Evolutionary conservation across 768 basidiomycete species (phyloP), one percentile per base, ranked within the genome.

Genomic region (Lactarius akahatsu): DNA sequence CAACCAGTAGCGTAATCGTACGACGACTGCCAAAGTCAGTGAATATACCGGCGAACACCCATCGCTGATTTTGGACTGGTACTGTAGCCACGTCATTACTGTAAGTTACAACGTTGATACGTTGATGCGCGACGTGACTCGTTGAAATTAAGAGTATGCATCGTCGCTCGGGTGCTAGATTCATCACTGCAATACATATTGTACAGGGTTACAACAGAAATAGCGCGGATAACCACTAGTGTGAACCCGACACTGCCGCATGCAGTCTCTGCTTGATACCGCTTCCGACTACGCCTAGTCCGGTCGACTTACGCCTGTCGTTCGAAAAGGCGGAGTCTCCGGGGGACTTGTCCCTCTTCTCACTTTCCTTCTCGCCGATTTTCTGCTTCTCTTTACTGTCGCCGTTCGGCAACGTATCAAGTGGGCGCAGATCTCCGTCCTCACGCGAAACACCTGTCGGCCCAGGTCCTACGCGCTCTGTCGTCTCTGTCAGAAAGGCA

Each of bases 401-500:
- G 41, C 57, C 2, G 0, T n/a, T 18, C 15, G 43, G 57, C 3
- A 60, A 16, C 28, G 34, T 50, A 28, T 60, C 54, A 36, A 65
- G 64, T 4, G 70, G 30, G 8, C 63, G 61, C 38, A 65, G 34
- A 5, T 58, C 61, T 26, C 61, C 68, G 36, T 60, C 67, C 41
- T 72, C 73, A 16, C 71, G 66, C 56, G 68, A 70, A 11, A 75
- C 71, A 13, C 76, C 76, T 4, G 72, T 69, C 16, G 72, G 72
- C 11, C 75, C 76, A 7, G 74, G 71, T 40, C 69, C 77, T 9
- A 86, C 85, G 32, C 79, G 75, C 68, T 92, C 87, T 20, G 92
- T 80, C 0, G 81, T 84, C 77, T 96, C 94, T 4, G 79, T 83
- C 54, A 94, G 85, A 23, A 89, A 76, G 2, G 94, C 94, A 40